Base-by-base conservation (phyloP, 768 basidiomycete species). In the Nidularia sp. region DNA sequence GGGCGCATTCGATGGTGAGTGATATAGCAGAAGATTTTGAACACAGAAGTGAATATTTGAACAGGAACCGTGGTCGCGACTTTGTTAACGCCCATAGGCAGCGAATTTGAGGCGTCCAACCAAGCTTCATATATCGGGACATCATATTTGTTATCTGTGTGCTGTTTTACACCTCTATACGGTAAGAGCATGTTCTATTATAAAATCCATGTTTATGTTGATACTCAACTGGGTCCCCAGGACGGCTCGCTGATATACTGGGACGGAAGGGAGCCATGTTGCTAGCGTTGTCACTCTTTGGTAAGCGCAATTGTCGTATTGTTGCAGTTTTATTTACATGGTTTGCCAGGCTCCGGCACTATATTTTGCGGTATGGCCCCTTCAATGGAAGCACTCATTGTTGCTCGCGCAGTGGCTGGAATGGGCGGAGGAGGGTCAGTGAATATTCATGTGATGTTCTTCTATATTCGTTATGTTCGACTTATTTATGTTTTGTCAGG, bases 351-450 rank as follows among this genome's bases (percentile, higher is more conserved):
- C 18, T 74, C 81, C 54, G 95, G 95, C 18, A 98, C 93, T 1
- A 74, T 92, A 41, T 75, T 86, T 12, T 98, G 94, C 63, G 96
- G 91, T 1, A 58, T 94, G 41, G 95, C 93, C 41, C 84, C 88
- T 6, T 88, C 86, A 5, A 96, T 98, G 94, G 78, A 82, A 55
- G 66, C 77, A 9, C 78, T 97, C 49, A 92, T 96, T 55, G 76
- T 77, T 41, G 90, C 88, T 51, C 83, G 95, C 9, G 84, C 90
- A 2, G 69, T 97, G 43, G 93, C 94, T 29, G 94, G 94, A 47
- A 90, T 92, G 84, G 93, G 91, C 51, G 92, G 93, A 52, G 93
- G 92, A 68, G 88, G 92, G 84, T 90, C 65, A 69, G 86, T 81
- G 8, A 41, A 9, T 9, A 13, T 29, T 41, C 48, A 56, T 46